These are phyloP conservation scores for Botrytis fabae DNA, from an alignment of 2,329 filamentous ascomycete genomes.

Conservation along the genomic window DNA sequence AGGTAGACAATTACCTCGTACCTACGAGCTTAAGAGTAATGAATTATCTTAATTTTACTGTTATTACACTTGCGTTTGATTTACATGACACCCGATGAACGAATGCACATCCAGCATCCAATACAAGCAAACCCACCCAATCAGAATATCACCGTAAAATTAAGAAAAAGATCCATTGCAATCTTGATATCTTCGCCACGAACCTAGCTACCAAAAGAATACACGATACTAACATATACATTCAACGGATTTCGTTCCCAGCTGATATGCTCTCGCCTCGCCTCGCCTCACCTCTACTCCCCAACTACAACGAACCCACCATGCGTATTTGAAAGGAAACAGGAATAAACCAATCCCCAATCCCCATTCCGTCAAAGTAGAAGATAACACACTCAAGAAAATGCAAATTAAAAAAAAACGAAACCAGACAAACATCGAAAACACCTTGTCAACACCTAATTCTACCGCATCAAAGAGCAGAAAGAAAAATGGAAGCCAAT, in stretches of 20 bases:
- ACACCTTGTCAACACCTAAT: conserved; percentile 3
- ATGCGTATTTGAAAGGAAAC: not conserved
- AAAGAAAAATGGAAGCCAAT: not conserved
- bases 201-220: not conserved
- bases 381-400: conserved; percentile 2
- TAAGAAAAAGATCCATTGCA: not conserved
- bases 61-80: fast-evolving
- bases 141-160: not conserved
- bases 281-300: not conserved
- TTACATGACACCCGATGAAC: not conserved
- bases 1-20: not conserved
- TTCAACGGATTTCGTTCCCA: not conserved
- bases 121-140: not conserved
- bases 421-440: not conserved
- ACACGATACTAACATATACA: conserved; percentile 12
- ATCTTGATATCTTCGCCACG: not conserved
- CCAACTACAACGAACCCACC: not conserved
- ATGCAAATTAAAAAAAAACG: not conserved
- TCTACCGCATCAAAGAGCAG: not conserved
- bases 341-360: not conserved
- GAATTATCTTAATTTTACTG: not conserved
- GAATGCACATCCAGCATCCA: too few relatives aligned
- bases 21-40: not conserved
- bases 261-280: not conserved
- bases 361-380: not conserved